Base-by-base conservation (phyloP, 306 rosid genomes). In the Quercus rubra region DNA sequence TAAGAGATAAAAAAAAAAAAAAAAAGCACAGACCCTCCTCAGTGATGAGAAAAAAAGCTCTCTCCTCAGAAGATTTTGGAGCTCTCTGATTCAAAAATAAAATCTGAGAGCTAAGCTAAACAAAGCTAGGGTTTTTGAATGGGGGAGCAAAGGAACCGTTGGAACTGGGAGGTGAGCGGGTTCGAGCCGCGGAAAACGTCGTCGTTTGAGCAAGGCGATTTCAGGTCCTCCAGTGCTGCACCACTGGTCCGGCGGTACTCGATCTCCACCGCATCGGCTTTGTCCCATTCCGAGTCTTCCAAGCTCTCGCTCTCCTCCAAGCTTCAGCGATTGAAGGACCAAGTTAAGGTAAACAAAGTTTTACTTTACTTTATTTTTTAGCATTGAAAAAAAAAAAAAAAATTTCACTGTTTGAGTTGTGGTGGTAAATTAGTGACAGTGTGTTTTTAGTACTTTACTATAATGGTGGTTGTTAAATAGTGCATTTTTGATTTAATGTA, bases 101-200 rank as follows among this genome's bases (percentile, higher is more conserved):
- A 84, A 79, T 73, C 90, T 63, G 71, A 72, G 68, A 41, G 38
- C 20, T 49, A 31, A 19, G 55, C 70, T 78, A 74, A 41, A 27
- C 20, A 33, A 31, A 19, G 55, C 70, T 78, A 74, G 77, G 88
- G 87, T 76, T 74, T 85, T 85, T 75, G 2, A 84, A 92, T 95
- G 99, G 92, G 86, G 81, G 98, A 92, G 66, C 93, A 91, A 82
- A 82, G 74, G 85, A 91, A 84, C 87, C 85, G 91, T n/a, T 95
- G 99, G 99, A 95, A 90, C 89, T 95, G 99, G 99, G 98, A 95
- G 86, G 97, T 95, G 5, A 78, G 90, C 61, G 99, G 99, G 35
- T 95, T 95, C 76, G 96, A 90, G 86, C 99, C 96, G 4, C 88
- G 96, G 90, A 95, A 95, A 14, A 66, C 85, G 33, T 66, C 92